Percentiles rank a stretch among this genome's conserved stretches.
Evolutionary conservation across 768 basidiomycete genomes (phyloP).

Genomic region (Leccinum truebloodii): DNA sequence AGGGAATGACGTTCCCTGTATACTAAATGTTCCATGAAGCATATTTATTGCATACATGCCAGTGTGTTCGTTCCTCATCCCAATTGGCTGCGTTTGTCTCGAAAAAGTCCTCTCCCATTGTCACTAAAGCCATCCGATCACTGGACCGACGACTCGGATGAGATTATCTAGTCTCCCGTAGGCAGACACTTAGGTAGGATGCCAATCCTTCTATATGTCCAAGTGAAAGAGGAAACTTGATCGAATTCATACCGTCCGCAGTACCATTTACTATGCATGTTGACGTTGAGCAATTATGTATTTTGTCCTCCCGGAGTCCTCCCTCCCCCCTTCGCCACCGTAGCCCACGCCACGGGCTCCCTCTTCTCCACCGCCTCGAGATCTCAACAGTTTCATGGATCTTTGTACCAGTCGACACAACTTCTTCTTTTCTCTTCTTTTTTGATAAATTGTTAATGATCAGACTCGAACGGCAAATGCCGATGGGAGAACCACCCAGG

Average conservation of each 20-base stretch:
- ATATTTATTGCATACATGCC: neutral
- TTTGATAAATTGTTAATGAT: neutral
- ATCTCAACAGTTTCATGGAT: neutral
- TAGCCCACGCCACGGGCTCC: no score
- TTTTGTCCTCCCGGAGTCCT: no score
- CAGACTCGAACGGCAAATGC: no score
- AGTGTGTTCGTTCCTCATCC: neutral
- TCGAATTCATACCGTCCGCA: neutral
- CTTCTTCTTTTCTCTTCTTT: neutral
- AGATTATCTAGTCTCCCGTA: no score
- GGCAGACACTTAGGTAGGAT: no score
- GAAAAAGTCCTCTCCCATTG: no score
- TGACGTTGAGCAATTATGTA: conserved; percentile 10
- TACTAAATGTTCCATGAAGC: neutral
- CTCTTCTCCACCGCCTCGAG: neutral
- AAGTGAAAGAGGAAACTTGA: neutral
- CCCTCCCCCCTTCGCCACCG: no score
- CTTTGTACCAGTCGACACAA: neutral
- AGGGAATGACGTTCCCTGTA: neutral
- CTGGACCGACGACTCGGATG: no score
- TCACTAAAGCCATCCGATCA: no score
- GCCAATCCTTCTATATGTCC: no score
- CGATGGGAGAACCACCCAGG: no score
- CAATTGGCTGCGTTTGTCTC: neutral
- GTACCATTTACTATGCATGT: conserved; percentile 1